Base-by-base conservation (phyloP, 257 asterid genomes). In the Nyctanthes arbortristis region DNA sequence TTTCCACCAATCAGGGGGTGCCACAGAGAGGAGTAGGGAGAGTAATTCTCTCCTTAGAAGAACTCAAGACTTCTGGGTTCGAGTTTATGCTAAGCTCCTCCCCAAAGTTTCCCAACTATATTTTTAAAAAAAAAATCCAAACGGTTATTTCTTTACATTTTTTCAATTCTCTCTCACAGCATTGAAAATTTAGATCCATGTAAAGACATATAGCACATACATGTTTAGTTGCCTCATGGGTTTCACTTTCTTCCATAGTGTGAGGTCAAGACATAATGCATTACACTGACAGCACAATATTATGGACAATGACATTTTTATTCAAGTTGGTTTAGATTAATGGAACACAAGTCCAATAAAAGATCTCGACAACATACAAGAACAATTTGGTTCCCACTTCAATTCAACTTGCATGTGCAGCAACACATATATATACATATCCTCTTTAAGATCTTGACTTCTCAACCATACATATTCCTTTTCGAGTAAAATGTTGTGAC, bases 341-440 rank as follows among this genome's bases (percentile, higher is more conserved):
- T 33, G 10, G 31, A 3, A 29, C 37, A 31, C 25, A 57, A 39
- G 35, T 24, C 66, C 66, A 56, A 64, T 2, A 72, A 32, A 35
- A 69, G 40, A 57, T 68, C 71, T 47, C 30, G 20, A 61, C 71
- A 72, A 61, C 49, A 24, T 20, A n/a, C 49, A 27, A 25, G 10
- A 47, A 76, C 61, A 47, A 71, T 60, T 72, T 62, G 71, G 63
- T 72, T 67, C 68, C 75, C 70, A 54, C 59, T 54, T 43, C n/a
- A 77, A 71, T 28, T 32, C 70, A 71, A 71, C 52, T 71, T 71
- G 75, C 57, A 62, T 27, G 39, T 62, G 68, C 24, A 77, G 64
- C 64, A 57, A 67, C 63, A 72, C 64, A 16, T 43, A 43, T 43
- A 12, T 13, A 13, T 43, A 12, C 5, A 13, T 14, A 43, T 43